phyloP scores from a whole-genome alignment of 768 basidiomycete genomes.

The Russula compacta region DNA sequence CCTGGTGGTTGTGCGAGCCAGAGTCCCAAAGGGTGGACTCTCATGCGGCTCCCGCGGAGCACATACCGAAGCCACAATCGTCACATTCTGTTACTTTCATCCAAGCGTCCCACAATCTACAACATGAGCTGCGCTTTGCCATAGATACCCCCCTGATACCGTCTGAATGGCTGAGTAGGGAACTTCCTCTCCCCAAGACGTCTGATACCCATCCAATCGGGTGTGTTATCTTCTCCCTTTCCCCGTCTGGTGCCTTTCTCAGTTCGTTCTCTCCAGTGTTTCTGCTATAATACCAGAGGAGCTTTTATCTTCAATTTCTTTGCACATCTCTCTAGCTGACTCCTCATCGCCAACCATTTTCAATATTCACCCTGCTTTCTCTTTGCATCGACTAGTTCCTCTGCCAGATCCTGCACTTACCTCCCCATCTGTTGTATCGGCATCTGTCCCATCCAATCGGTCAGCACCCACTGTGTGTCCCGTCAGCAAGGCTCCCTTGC shows the following conservation, averaged over 20 bases:
- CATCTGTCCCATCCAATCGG: slow-evolving; percentile 2
- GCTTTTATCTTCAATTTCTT: slow-evolving; percentile 43
- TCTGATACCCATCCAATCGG: slow-evolving; percentile 20
- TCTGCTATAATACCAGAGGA: slow-evolving; percentile 56
- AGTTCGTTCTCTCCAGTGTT: slow-evolving; percentile 39
- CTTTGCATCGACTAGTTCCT: slow-evolving; percentile 34
- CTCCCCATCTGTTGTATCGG: slow-evolving; percentile 20
- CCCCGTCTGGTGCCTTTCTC: neutral
- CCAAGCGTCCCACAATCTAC: slow-evolving; percentile 15
- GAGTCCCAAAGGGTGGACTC: neutral
- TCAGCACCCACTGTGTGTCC: neutral
- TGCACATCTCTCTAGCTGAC: slow-evolving; percentile 32
- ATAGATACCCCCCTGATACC: slow-evolving; percentile 22
- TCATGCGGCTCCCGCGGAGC: neutral
- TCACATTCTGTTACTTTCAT: slow-evolving; percentile 2
- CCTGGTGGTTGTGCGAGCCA: slow-evolving; percentile 19
- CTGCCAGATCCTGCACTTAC: slow-evolving; percentile 14
- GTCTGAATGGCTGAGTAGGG: slow-evolving; percentile 5
- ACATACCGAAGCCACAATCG: neutral
- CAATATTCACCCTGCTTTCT: slow-evolving; percentile 36
- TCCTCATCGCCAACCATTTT: slow-evolving; percentile 35
- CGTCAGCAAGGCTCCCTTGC: neutral
- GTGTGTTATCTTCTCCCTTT: neutral
- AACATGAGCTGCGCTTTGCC: slow-evolving; percentile 23
- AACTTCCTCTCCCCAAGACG: slow-evolving; percentile 15